Base-by-base conservation (phyloP, 2,329 filamentous ascomycete species). In the Cladosporium sp. region DNA sequence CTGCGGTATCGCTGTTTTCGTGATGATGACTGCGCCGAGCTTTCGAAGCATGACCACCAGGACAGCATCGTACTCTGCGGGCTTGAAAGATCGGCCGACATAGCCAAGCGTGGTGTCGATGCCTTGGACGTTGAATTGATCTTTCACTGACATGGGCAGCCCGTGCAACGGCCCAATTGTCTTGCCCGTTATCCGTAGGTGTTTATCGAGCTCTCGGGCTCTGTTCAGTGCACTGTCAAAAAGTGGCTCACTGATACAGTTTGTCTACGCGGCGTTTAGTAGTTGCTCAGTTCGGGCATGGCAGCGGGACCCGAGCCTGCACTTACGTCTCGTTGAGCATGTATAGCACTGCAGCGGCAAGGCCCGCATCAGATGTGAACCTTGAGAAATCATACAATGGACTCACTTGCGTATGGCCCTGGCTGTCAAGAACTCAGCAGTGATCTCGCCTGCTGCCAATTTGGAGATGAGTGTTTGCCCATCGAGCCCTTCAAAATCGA, bases 101-200 rank as follows among this genome's bases (percentile, higher is more conserved):
- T 86, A 87, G 13, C 83, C 84, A 5, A 86, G 68, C 0, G 84
- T 85, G 0, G 80, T 82, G 66, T 87, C 83, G 18, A 79, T 70
- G 1, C 81, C 83, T 58, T 80, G 79, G 48, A 87, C 75, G 34
- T 86, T 79, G 70, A 87, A 87, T 54, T 87, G 84, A 36, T 87
- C 85, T 67, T 87, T 87, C 3, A 85, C 67, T 0, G 79, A 81
- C 58, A 83, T 76, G 1, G 77, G 75, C 11, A 81, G 67, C 43
- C 73, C 83, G 66, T 72, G 67, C 8, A 72, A 76, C 30, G 74
- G 73, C 6, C 74, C 73, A n/a, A 71, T 46, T 1, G 68, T 65
- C 39, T 79, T 77, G 10, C 83, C 81, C 0, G 82, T 83, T 30
- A 70, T 70, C 18, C 76, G 75, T 1, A 86, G 68, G 65, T 86